Conservation (phyloP, 2,329 filamentous ascomycete species). For the Cadophora sp. region DNA sequence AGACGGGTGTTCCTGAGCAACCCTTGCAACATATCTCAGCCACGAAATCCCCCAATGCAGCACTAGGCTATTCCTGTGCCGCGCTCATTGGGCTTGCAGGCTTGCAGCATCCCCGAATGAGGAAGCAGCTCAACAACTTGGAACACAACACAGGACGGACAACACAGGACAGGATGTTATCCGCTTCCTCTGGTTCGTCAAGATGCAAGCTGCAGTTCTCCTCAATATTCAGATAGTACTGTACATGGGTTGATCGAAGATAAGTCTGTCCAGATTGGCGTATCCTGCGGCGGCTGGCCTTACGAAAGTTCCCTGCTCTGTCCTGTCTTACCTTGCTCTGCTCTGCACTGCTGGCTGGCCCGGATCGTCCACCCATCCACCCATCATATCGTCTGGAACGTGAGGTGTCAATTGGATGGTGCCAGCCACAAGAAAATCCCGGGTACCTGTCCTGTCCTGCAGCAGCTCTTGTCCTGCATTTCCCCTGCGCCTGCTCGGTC, state of each 20-base stretch:
- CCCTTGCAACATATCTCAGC: neutral
- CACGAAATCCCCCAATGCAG: neutral
- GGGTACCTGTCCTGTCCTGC: neutral
- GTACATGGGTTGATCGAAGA: conserved; percentile 1
- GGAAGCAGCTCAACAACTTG: conserved; percentile 6
- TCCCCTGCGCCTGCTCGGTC: neutral
- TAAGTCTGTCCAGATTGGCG: neutral
- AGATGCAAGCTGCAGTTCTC: neutral
- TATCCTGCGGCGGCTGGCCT: neutral
- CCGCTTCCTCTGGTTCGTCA: neutral
- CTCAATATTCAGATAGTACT: neutral
- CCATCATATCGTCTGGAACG: conserved; percentile 2
- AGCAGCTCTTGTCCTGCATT: neutral
- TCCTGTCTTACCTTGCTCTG: too few species aligned
- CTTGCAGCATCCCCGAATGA: conserved; percentile 7
- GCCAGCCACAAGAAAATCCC: neutral
- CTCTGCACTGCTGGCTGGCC: too few species aligned
- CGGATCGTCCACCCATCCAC: too few species aligned
- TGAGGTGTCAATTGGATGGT: conserved; percentile 17
- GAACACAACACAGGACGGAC: too few species aligned
- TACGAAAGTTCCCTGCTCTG: too few species aligned
- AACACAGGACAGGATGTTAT: neutral
- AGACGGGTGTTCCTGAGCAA: neutral
- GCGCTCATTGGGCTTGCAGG: neutral
- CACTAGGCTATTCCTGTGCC: conserved; percentile 8